Conservation (phyloP, 2,329 filamentous ascomycete genomes). For the Paraphoma sp. region DNA sequence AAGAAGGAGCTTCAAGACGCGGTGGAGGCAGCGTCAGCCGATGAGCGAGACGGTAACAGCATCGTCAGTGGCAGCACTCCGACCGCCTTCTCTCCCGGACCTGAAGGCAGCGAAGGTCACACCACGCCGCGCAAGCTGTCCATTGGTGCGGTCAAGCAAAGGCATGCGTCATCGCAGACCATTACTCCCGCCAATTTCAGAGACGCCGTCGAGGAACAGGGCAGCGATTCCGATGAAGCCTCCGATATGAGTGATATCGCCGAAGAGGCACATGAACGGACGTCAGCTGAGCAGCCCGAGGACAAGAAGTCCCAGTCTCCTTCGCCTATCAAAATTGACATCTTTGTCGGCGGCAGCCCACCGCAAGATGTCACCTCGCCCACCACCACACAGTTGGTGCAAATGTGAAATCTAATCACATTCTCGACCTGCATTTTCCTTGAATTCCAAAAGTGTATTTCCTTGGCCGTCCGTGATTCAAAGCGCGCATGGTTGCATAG, state of each 20-base stretch:
- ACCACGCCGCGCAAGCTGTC: conserved; percentile 27
- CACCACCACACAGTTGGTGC: conserved; percentile 5
- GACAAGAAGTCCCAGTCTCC: conserved; percentile 4
- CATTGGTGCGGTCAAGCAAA: conserved; percentile 39
- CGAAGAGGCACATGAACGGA: conserved; percentile 31
- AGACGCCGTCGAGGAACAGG: conserved; percentile 29
- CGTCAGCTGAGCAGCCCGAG: conserved; percentile 10
- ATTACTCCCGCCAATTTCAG: conserved; percentile 41
- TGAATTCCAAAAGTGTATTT: neutral
- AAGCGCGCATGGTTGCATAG: neutral
- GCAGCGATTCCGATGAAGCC: conserved; percentile 28
- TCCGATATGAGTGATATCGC: conserved; percentile 45
- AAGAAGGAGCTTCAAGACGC: conserved; percentile 47
- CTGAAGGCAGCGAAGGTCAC: conserved; percentile 28
- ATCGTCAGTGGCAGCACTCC: conserved; percentile 33
- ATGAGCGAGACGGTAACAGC: conserved; percentile 34
- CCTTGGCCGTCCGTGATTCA: neutral
- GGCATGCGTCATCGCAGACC: conserved; percentile 45
- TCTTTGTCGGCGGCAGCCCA: neutral
- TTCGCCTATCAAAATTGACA: neutral
- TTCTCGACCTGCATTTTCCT: neutral
- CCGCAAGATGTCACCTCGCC: neutral
- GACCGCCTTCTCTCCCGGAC: conserved; percentile 23
- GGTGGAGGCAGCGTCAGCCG: conserved; percentile 29
- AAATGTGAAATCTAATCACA: conserved; percentile 1